Evolutionary conservation across 2,329 filamentous ascomycete genomes (phyloP), one percentile per base, ranked within the genome.

Genomic region (Cladosporium oxysporum): DNA sequence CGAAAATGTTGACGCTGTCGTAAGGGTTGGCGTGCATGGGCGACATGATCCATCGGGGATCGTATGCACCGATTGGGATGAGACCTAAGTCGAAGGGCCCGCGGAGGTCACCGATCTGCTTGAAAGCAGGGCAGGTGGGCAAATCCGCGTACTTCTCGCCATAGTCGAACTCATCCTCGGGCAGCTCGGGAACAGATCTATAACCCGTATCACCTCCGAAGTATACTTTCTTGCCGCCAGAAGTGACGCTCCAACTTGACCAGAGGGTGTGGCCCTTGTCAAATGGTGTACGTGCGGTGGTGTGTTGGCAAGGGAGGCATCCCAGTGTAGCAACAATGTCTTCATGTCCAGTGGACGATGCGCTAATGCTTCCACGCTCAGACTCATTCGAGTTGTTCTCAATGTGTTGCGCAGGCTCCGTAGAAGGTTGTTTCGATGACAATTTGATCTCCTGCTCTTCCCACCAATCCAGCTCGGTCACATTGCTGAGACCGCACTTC

Each of bases 391-490:
- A 8, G 26, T 65, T 47, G 26, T 23, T 50, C 31, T 53, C 47
- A 7, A 33, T 37, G 16, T 62, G 47, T 5, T 18, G 16, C 21
- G 57, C 57, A 21, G 57, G 23, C 21, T 59, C 37, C 29, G 44
- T 62, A 18, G 62, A 58, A n/a, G 62, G 28, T 44, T 53, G 55
- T 4, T 55, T 52, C 18, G 62, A 65, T 16, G 85, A 82, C 29
- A 97, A 79, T 0, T 81, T 87, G n/a, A 97, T 78, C 58, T 94
- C 88, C 6, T 88, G 85, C 69, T 91, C 89, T 71, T 96, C 89
- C 94, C 94, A 97, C 94, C 94, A 97, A 79, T 98, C 94, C 73
- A 97, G 78, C 80, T 97, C 93, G 0, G 92, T 96, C 52, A 94
- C 89, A 66, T 92, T 91, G 1, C 85, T 69, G 63, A 96, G 85